Evolutionary conservation across 768 basidiomycete genomes (phyloP).

Genomic region (Rhizopogon roseolus): DNA sequence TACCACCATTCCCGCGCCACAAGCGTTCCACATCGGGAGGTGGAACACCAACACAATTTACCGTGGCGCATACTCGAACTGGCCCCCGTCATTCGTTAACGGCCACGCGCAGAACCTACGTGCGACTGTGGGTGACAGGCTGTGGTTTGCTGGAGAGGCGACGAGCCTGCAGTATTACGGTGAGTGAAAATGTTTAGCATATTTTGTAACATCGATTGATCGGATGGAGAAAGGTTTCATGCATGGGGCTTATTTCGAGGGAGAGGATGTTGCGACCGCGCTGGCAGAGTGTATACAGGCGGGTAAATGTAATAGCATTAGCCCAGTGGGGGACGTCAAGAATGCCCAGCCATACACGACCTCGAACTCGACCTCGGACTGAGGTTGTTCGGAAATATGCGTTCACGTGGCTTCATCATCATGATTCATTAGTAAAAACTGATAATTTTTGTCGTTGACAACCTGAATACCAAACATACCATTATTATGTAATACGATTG

Average conservation of each 20-base stretch:
- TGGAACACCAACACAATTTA: slow-evolving; percentile 49
- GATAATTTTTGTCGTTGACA: no score
- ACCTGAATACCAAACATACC: no score
- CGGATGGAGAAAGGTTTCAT: slow-evolving; percentile 37
- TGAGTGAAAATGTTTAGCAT: slow-evolving; percentile 20
- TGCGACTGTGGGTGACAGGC: slow-evolving; percentile 41
- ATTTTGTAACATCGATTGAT: no score
- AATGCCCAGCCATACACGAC: no score
- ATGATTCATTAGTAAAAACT: no score
- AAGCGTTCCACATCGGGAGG: slow-evolving; percentile 47
- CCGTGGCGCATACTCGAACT: slow-evolving; percentile 55
- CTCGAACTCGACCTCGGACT: no score
- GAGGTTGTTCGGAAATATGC: no score
- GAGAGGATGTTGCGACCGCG: slow-evolving; percentile 10
- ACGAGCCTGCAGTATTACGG: slow-evolving; percentile 56
- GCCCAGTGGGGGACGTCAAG: no score
- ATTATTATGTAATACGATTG: no score
- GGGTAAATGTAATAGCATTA: no score
- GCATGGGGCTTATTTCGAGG: slow-evolving; percentile 58
- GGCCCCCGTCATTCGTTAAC: slow-evolving; percentile 57
- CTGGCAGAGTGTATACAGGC: no score
- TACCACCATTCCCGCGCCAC: slow-evolving; percentile 47
- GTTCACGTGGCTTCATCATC: no score
- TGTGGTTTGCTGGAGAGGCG: slow-evolving; percentile 65
- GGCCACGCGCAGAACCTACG: slow-evolving; percentile 50